A percentile compares a stretch with the other conserved stretches of the same genome.
Conservation (phyloP, 2,329 filamentous ascomycete species). For the Colletotrichum salicis region DNA sequence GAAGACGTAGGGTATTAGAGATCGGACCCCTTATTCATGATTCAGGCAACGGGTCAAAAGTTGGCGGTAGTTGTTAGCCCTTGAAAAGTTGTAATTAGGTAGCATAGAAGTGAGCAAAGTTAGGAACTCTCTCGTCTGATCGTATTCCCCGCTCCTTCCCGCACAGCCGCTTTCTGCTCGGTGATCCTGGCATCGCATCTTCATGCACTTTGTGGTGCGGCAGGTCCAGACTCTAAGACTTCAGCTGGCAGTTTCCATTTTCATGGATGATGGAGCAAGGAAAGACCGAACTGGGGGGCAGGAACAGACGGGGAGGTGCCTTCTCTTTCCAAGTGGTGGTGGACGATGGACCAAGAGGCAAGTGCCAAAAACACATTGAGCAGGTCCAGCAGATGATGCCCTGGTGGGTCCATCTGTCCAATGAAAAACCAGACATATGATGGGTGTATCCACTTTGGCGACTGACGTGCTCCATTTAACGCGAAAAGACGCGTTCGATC, state of each 20-base stretch:
- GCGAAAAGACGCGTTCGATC: not conserved
- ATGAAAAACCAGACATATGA: not conserved
- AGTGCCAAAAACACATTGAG: not conserved
- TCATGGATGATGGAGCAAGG: not conserved
- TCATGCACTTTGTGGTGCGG: constrained; percentile 9
- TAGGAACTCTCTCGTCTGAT: not conserved
- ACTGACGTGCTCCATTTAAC: not conserved
- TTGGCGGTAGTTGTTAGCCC: not conserved
- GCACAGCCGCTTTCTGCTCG: constrained; percentile 14
- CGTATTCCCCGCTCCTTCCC: not conserved
- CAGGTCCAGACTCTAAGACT: not conserved
- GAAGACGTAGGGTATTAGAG: not conserved
- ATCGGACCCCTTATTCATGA: constrained; percentile 4
- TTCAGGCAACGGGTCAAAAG: not conserved
- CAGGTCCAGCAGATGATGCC: not conserved
- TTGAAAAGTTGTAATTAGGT: not conserved
- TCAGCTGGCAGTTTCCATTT: not conserved
- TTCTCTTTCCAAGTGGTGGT: not conserved
- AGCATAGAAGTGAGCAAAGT: not conserved
- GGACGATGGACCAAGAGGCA: not conserved
- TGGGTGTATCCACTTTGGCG: not conserved
- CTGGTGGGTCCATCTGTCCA: not conserved
- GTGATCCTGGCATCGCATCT: constrained; percentile 20
- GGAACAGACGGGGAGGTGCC: not conserved
- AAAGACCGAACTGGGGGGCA: not conserved